A percentile compares a stretch with the other conserved stretches of the same genome.
Evolutionary conservation across 2,329 filamentous ascomycete species (phyloP).

Genomic region (Cryphonectria parasitica): DNA sequence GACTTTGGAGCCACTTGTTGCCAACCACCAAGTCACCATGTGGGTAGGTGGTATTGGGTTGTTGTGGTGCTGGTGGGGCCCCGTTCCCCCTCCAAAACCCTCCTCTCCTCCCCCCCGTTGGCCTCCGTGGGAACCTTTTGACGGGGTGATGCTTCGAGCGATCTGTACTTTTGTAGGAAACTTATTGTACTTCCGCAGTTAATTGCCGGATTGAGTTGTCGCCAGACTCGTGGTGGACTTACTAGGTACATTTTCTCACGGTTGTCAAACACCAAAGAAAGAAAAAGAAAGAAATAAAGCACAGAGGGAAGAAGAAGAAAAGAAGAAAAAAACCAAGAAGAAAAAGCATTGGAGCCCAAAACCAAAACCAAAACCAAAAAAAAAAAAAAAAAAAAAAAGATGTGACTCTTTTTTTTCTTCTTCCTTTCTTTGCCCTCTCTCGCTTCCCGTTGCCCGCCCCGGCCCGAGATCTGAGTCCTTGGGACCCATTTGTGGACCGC

Average conservation of each 20-base stretch:
- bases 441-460: neutral
- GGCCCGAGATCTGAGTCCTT: slow-evolving; percentile 7
- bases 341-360: neutral
- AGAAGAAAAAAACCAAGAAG: neutral
- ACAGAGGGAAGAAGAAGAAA: too few relatives aligned
- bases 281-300: too few relatives aligned
- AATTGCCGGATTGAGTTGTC: too few relatives aligned
- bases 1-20: neutral
- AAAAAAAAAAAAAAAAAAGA: neutral
- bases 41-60: neutral
- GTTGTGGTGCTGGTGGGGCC: neutral
- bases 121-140: neutral
- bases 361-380: too few relatives aligned
- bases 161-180: neutral
- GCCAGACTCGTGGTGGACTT: neutral
- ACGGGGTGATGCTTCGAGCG: neutral
- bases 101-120: neutral
- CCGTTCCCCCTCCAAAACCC: neutral
- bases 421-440: neutral
- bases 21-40: neutral
- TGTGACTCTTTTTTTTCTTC: neutral
- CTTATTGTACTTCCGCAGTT: neutral
- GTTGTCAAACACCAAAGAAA: too few relatives aligned
- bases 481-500: slow-evolving; percentile 1
- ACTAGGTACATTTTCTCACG: too few relatives aligned